phyloP scores from a whole-genome alignment of 495 filamentous ascomycete genomes.

The Trypethelium eluteriae region DNA sequence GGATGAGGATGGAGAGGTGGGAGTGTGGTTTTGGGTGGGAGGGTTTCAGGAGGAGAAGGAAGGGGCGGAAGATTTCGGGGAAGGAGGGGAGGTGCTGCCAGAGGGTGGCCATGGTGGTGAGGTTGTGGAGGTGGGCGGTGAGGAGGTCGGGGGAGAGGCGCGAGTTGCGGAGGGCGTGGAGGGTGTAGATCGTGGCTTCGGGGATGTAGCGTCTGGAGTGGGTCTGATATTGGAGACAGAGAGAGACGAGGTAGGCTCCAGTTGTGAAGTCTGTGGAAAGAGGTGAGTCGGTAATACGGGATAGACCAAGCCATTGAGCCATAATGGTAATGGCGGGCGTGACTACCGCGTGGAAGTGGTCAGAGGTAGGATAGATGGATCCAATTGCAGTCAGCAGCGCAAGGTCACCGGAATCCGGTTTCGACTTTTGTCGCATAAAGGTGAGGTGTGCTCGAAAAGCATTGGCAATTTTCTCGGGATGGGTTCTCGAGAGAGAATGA shows the following conservation, averaged over 20 bases:
- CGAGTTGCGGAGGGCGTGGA: conserved; percentile 53
- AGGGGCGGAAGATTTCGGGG: conserved; percentile 29
- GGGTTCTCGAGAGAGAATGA: conserved; percentile 78
- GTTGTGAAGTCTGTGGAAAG: conserved; percentile 53
- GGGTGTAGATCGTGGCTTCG: conserved; percentile 72
- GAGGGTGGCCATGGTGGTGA: conserved; percentile 27
- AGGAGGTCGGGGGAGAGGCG: conserved; percentile 2
- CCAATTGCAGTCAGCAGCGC: conserved; percentile 72
- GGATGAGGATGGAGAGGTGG: conserved; percentile 39
- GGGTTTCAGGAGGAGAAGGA: conserved; percentile 20
- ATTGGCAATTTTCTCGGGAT: conserved; percentile 64
- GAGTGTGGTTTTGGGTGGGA: conserved; percentile 29
- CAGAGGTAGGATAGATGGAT: conserved; percentile 84
- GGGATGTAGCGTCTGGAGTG: conserved; percentile 80
- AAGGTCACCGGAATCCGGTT: conserved; percentile 67
- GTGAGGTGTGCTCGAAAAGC: conserved; percentile 68
- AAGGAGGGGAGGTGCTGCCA: conserved; percentile 22
- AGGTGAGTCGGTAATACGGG: conserved; percentile 43
- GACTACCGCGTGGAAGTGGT: conserved; percentile 89
- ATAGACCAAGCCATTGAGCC: conserved; percentile 69
- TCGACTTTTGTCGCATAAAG: conserved; percentile 51
- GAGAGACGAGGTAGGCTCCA: conserved; percentile 69
- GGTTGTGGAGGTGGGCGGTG: conserved; percentile 23
- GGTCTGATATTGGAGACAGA: conserved; percentile 71
- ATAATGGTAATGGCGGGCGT: conserved; percentile 82